Evolutionary conservation across 345 rosid genomes (phyloP).

Genomic region (Linum tenue): DNA sequence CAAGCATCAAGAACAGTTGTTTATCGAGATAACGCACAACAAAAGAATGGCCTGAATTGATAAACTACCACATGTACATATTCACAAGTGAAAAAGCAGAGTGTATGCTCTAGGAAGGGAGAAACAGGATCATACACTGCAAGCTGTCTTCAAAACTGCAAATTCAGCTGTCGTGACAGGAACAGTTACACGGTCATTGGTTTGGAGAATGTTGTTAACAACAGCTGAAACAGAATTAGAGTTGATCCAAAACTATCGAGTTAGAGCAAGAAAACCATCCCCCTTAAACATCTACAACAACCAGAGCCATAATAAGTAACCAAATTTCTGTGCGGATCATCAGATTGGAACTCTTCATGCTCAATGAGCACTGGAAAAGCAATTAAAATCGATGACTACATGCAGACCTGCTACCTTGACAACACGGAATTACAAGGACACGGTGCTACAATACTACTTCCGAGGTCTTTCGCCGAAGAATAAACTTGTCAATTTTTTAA

Average conservation of each 20-base stretch:
- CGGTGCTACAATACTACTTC: background rate
- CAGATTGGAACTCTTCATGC: background rate
- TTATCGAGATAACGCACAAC: too few relatives aligned
- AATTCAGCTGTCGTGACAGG: slow-evolving; percentile 77
- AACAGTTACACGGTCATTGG: slow-evolving; percentile 49
- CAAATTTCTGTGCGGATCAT: background rate
- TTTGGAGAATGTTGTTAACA: slow-evolving; percentile 50
- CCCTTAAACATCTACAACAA: background rate
- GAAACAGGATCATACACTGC: slow-evolving; percentile 44
- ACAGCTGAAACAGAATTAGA: slow-evolving; percentile 43
- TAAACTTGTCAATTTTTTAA: background rate
- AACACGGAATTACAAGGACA: background rate
- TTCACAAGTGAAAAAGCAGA: background rate
- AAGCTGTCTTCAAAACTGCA: slow-evolving; percentile 77
- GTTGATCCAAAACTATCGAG: background rate
- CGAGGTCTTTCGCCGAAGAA: background rate
- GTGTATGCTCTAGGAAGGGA: background rate
- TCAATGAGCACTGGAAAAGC: background rate
- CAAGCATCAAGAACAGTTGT: too few relatives aligned
- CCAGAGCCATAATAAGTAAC: background rate
- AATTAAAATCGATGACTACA: background rate
- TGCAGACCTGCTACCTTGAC: background rate
- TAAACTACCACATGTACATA: background rate
- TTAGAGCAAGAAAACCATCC: background rate
- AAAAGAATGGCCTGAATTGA: background rate